These are phyloP conservation scores for Pseudogymnoascus sp. DNA, from an alignment of 2,329 filamentous ascomycete species.

Conservation along the genomic window DNA sequence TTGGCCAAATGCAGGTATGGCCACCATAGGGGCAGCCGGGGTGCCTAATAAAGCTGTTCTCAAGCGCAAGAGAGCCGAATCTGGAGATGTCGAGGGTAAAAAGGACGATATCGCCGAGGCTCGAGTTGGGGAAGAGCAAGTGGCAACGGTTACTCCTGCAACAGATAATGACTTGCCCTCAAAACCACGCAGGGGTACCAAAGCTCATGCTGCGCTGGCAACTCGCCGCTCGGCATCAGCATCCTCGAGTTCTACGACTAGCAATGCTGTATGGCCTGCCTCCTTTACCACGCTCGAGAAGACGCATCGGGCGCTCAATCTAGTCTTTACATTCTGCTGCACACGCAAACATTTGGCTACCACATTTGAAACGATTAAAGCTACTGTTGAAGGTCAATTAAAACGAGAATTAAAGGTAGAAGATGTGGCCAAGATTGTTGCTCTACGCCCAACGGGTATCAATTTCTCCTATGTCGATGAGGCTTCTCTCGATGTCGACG, in stretches of 20 bases:
- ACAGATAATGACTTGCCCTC: slow-evolving; percentile 47
- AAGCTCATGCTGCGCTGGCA: slow-evolving; percentile 22
- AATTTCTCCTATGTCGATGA: slow-evolving; percentile 84
- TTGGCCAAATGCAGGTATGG: background rate
- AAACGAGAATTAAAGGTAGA: slow-evolving; percentile 61
- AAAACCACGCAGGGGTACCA: slow-evolving; percentile 39
- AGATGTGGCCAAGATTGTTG: slow-evolving; percentile 76
- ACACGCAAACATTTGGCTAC: slow-evolving; percentile 88
- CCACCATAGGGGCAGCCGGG: background rate
- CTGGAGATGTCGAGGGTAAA: slow-evolving; percentile 20
- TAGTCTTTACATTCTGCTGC: slow-evolving; percentile 92
- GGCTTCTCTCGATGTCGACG: slow-evolving; percentile 70
- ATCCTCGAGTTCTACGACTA: slow-evolving; percentile 21
- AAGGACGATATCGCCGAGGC: background rate
- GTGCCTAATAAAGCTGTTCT: slow-evolving; percentile 13
- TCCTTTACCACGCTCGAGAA: slow-evolving; percentile 65
- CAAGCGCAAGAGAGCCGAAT: slow-evolving; percentile 33
- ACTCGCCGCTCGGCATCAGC: slow-evolving; percentile 16
- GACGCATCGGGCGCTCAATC: slow-evolving; percentile 76
- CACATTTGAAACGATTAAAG: slow-evolving; percentile 81
- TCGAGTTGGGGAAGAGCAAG: slow-evolving; percentile 12
- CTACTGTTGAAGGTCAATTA: slow-evolving; percentile 76
- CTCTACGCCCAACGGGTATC: slow-evolving; percentile 68
- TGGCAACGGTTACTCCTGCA: slow-evolving; percentile 39
- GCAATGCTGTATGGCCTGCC: slow-evolving; percentile 54